Conservation (phyloP, 371 early-diverging fungal species). For the Lichtheimia ramosa region DNA sequence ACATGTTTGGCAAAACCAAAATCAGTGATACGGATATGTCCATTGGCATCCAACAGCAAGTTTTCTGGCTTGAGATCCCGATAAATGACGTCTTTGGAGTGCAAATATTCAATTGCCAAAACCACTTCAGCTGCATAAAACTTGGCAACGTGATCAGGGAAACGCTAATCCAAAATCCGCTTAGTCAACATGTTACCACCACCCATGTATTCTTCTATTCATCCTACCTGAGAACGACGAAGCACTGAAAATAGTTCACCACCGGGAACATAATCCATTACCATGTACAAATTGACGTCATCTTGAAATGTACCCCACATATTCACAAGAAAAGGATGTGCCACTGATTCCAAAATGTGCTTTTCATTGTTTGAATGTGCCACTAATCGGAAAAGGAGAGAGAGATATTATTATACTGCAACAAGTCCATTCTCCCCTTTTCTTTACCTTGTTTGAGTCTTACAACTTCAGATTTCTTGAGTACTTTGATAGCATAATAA, state of each 20-base stretch:
- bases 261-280: conserved; percentile 97
- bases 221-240: conserved; percentile 59
- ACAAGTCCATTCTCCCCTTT: not conserved
- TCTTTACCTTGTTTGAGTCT: conserved; percentile 76
- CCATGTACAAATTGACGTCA: conserved; percentile 85
- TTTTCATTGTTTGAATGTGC: conserved; percentile 98
- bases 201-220: not conserved
- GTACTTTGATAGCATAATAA: conserved; percentile 97
- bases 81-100: conserved; percentile 86
- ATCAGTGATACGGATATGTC: conserved; percentile 98
- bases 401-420: not conserved
- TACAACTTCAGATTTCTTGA: conserved; percentile 93
- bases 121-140: conserved; percentile 77
- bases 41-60: conserved; percentile 81
- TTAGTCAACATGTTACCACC: not conserved
- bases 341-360: conserved; percentile 82
- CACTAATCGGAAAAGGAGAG: conserved; percentile 33
- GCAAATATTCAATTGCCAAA: conserved; percentile 84
- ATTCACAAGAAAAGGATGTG: conserved; percentile 94
- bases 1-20: conserved; percentile 99
- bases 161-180: conserved; percentile 45
- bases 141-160: conserved; percentile 86
- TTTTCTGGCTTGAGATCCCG: conserved; percentile 97
- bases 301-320: conserved; percentile 89
- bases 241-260: conserved; percentile 91